Base-by-base conservation (phyloP, 441 rosid genomes). In the Pelargonium fulgidum region DNA sequence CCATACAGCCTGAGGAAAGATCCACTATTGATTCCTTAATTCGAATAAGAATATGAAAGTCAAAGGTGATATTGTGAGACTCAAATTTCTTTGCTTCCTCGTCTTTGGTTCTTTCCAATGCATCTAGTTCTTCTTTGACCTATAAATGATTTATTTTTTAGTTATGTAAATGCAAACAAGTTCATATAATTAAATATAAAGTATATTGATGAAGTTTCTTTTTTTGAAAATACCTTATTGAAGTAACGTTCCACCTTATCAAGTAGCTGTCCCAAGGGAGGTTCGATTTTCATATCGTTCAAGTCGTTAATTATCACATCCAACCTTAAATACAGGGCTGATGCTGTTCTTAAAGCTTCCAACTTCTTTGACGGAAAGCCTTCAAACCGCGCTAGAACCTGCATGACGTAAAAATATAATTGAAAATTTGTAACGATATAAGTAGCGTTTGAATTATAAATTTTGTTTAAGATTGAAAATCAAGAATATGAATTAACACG, bases 1-100 rank as follows among this genome's bases (percentile, higher is more conserved):
- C 99, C 96, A 90, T 94, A 76, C 96, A 87, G 76, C 76, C 85
- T 7, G 98, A 90, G 70, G 96, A 95, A 70, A 90, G 84, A 85
- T 95, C 98, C 73, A 95, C 98, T 83, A 89, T 81, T 59, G 91
- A 76, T 79, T 95, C 99, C 80, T 95, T 95, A 72, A 92, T 87
- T 72, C 79, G 89, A 59, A 89, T 63, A 2, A 94, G 85, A 68
- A 92, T 74, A 44, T 48, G 56, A 48, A 94, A 92, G 79, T 92
- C 93, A 64, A 94, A 87, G 9, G 87, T 79, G 64, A 94, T 90
- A 19, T 86, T 87, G 66, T 90, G 90, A 77, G 84, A 81, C 62
- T 72, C 81, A 64, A 89, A 88, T 76, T 85, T 92, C 88, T 92
- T 90, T 67, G 83, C 69, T 73, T 92, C 96, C 62, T 95, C 98